Conservation (phyloP, 2,329 filamentous ascomycete genomes). For the Malbranchea zuffiana region DNA sequence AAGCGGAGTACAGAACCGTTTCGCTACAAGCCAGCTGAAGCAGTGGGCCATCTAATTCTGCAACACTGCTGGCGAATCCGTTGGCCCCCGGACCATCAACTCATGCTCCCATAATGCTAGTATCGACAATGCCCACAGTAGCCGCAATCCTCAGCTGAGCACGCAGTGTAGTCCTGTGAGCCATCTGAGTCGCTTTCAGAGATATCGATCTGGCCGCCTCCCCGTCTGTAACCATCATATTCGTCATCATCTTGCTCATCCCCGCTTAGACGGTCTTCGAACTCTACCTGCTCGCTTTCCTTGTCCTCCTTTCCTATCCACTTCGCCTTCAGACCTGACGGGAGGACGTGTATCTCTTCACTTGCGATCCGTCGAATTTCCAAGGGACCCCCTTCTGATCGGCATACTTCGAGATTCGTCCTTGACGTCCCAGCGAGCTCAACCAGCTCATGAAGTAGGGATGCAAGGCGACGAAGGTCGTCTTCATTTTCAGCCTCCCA, state of each 20-base stretch:
- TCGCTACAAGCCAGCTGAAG: too few species aligned
- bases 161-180: not conserved
- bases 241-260: not conserved
- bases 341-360: not conserved
- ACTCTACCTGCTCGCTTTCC: not conserved
- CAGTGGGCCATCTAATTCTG: too few species aligned
- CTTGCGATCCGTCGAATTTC: not conserved
- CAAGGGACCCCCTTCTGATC: not conserved
- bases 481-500: conserved; percentile 4
- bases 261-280: not conserved
- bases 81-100: too few species aligned
- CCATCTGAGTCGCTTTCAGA: not conserved
- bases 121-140: not conserved
- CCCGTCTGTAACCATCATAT: not conserved
- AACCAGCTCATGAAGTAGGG: not conserved
- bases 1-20: too few species aligned
- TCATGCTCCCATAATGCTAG: too few species aligned
- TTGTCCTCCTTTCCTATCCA: not conserved
- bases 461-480: not conserved
- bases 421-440: not conserved
- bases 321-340: not conserved
- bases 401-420: not conserved
- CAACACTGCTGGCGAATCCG: too few species aligned
- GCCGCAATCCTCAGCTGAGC: not conserved
- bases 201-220: too few species aligned